Percentiles rank a stretch among this genome's conserved stretches.
Conservation (phyloP, 345 rosid species). For the Dimocarpus longan region DNA sequence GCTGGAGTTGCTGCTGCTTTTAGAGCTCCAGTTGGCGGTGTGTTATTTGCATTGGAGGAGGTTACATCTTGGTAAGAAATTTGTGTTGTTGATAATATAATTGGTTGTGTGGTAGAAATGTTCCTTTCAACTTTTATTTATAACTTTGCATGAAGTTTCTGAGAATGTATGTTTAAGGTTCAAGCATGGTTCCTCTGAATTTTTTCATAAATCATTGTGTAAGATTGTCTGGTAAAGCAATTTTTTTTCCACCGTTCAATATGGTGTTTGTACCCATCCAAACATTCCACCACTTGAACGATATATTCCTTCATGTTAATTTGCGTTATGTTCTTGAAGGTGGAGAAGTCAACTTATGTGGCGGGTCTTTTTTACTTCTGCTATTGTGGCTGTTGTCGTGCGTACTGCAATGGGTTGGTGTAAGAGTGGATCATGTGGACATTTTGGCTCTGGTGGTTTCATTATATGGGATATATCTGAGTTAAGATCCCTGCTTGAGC, state of each 20-base stretch:
- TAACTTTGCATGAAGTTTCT: background rate
- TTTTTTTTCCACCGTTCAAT: slow-evolving; percentile 3
- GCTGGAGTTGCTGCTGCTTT: slow-evolving; percentile 99
- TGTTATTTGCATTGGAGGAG: slow-evolving; percentile 95
- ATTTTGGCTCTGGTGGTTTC: slow-evolving; percentile 96
- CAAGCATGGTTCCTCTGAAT: background rate
- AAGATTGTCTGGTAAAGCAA: background rate
- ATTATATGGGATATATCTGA: slow-evolving; percentile 95
- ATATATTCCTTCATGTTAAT: background rate
- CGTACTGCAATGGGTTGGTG: slow-evolving; percentile 99
- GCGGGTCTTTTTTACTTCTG: slow-evolving; percentile 99
- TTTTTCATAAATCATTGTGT: background rate
- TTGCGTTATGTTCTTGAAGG: slow-evolving; percentile 52
- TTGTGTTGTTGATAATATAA: slow-evolving; percentile 16
- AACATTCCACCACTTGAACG: background rate
- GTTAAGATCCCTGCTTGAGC: slow-evolving; percentile 47
- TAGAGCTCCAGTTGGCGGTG: slow-evolving; percentile 99
- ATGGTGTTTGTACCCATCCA: background rate
- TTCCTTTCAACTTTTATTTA: background rate
- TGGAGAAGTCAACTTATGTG: slow-evolving; percentile 99
- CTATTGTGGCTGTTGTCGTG: slow-evolving; percentile 95
- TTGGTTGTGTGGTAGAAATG: background rate
- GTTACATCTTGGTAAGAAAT: slow-evolving; percentile 86
- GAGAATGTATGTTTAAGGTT: background rate
- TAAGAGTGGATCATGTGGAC: slow-evolving; percentile 93